Percentiles rank a stretch among this genome's conserved stretches.
Conservation (phyloP, 345 rosid genomes). For the Microthlaspi erraticum region DNA sequence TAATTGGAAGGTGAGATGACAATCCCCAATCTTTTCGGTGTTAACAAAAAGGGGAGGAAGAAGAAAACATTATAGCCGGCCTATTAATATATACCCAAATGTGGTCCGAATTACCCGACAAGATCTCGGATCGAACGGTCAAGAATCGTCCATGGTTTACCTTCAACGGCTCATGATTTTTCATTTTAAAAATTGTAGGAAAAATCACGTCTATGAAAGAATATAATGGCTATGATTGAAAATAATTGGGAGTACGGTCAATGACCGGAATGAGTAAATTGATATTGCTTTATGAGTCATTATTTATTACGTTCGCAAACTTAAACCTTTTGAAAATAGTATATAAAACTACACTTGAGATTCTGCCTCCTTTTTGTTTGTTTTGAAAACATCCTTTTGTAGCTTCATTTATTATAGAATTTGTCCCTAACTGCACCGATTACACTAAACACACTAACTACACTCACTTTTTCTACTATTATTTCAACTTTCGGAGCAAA, state of each 20-base stretch:
- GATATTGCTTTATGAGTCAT: constrained; percentile 32
- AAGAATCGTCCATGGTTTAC: not conserved
- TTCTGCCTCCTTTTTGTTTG: too few relatives aligned
- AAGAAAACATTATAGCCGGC: constrained; percentile 46
- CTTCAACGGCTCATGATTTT: constrained; percentile 29
- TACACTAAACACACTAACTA: not conserved
- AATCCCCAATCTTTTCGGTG: constrained; percentile 29
- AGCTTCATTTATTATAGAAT: not conserved
- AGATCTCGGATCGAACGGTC: constrained; percentile 38
- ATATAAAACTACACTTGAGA: not conserved
- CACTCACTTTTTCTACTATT: not conserved
- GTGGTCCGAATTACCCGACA: constrained; percentile 38
- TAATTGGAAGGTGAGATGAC: constrained; percentile 34
- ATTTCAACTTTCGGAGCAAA: not conserved
- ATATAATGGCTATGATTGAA: constrained; percentile 27
- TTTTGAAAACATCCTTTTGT: too few relatives aligned
- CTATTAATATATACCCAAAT: constrained; percentile 36
- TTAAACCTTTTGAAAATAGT: not conserved
- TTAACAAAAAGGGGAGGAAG: constrained; percentile 28
- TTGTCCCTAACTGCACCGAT: not conserved
- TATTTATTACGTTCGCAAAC: constrained; percentile 3
- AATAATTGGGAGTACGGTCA: constrained; percentile 32
- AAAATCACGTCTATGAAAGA: constrained; percentile 14
- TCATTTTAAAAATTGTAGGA: not conserved
- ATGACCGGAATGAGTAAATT: constrained; percentile 33